Evolutionary conservation across 768 basidiomycete genomes (phyloP), one percentile per base, ranked within the genome.

Genomic region (Clavaria fumosa): DNA sequence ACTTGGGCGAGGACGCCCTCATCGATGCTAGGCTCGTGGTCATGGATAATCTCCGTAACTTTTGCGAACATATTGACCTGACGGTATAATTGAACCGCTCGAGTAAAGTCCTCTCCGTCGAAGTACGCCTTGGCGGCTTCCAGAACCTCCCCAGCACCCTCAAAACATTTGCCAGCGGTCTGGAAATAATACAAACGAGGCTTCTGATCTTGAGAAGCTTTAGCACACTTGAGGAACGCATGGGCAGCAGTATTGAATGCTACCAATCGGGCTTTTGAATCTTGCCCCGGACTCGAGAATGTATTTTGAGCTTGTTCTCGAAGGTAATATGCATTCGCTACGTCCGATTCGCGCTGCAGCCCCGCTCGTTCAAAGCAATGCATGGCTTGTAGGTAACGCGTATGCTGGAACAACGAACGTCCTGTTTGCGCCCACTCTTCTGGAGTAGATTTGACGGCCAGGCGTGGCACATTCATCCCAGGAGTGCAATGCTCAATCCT

Each of bases 241-340:
- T 61, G 47, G 2, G 70, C 74, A 2, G 74, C 74, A 4, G 35
- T 30, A 6, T 48, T 19, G 40, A 66, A 75, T 9, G 67, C 66
- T 12, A 45, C 44, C 27, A 57, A 51, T 31, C 38, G 43, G n/a
- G n/a, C n/a, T 37, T 42, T 40, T 37, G 39, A 51, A 21, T 40
- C 54, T 50, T 49, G 45, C 39, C 50, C 52, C 34, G 17, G 51
- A 4, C 10, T 46, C 10, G 41, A 27, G 3, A 53, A 50, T 18
- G 56, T 45, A 32, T 56, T 52, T 2, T 62, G 55, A 6, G 76
- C 76, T 19, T 61, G 50, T 43, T 72, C 65, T 38, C 72, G 65
- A 4, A 75, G 59, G 36, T 64, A 58, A 44, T 71, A 76, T 0
- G 76, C 70, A 5, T 64, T 43, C 2, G 73, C 62, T 7, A 74